Conservation (phyloP, 139 green algal genomes). For the Gonium pectorale region DNA sequence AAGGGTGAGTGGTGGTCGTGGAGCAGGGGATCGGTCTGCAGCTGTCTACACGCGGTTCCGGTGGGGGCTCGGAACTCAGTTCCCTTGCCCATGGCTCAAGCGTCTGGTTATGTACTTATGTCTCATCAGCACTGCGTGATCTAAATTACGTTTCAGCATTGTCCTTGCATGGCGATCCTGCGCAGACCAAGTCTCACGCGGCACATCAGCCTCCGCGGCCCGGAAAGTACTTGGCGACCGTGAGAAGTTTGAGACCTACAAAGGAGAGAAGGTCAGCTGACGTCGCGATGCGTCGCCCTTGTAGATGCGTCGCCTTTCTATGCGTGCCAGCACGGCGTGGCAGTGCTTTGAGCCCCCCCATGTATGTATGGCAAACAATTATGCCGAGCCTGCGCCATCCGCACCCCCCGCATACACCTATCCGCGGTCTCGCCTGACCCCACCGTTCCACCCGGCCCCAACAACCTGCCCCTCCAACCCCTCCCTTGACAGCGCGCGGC, state of each 20-base stretch:
- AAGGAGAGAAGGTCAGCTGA: constrained; percentile 34
- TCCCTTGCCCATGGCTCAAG: no score
- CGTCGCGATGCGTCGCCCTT: background rate
- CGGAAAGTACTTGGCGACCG: constrained; percentile 19
- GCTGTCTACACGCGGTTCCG: no score
- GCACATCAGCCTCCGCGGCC: constrained; percentile 17
- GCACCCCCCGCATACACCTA: background rate
- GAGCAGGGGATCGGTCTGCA: no score
- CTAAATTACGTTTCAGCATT: no score
- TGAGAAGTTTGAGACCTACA: constrained; percentile 41
- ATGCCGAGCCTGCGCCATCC: background rate
- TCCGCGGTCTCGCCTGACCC: no score
- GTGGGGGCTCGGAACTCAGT: no score
- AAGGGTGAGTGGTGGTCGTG: no score
- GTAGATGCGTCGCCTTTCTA: no score
- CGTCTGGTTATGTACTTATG: no score
- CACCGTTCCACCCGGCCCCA: background rate
- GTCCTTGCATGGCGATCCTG: background rate
- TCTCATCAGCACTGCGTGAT: no score
- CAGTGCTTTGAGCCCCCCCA: background rate
- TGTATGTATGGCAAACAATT: background rate
- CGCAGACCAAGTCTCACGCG: constrained; percentile 34
- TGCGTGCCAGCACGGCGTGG: no score
- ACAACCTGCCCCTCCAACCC: background rate
- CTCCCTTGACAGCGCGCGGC: background rate